Percentiles rank a stretch among this genome's conserved stretches.
These are phyloP conservation scores for Mycena galericulata DNA, from an alignment of 768 basidiomycete genomes.

Conservation along the genomic window DNA sequence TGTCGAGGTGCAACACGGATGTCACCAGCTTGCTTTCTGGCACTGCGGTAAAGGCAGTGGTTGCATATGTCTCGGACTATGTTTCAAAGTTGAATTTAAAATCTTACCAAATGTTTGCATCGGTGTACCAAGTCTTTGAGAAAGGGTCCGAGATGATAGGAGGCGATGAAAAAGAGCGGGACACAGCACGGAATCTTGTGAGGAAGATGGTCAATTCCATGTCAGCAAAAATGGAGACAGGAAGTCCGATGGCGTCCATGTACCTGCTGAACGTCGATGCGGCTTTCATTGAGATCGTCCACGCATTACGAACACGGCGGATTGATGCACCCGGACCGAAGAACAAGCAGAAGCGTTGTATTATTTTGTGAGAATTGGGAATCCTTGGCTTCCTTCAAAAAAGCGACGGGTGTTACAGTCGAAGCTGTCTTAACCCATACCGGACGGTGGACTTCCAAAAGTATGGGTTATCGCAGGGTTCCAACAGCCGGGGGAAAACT, in stretches of 20 bases:
- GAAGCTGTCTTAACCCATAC: too few relatives aligned
- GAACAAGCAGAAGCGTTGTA: too few relatives aligned
- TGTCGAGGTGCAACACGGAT: conserved; percentile 1
- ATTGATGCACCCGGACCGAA: too few relatives aligned
- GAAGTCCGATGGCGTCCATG: conserved; percentile 43
- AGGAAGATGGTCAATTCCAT: conserved; percentile 7
- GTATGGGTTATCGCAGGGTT: too few relatives aligned
- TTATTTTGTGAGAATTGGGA: too few relatives aligned
- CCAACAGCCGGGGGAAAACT: too few relatives aligned
- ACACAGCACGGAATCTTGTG: neutral
- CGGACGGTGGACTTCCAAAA: too few relatives aligned
- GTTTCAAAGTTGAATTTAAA: neutral
- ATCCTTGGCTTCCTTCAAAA: too few relatives aligned
- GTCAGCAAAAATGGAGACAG: conserved; percentile 43
- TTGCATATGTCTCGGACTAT: conserved; percentile 7
- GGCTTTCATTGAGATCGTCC: too few relatives aligned
- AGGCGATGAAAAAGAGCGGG: neutral
- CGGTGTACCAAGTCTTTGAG: conserved; percentile 7
- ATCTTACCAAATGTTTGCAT: conserved; percentile 4
- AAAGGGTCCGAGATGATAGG: conserved; percentile 35
- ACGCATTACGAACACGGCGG: too few relatives aligned
- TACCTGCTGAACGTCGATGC: too few relatives aligned
- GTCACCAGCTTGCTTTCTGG: neutral
- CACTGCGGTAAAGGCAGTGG: neutral
- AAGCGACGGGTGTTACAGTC: too few relatives aligned